Evolutionary conservation across 1,139 yeast genomes (phyloP), one percentile per base, ranked within the genome.

Genomic region (Sugiyamaella sp.): DNA sequence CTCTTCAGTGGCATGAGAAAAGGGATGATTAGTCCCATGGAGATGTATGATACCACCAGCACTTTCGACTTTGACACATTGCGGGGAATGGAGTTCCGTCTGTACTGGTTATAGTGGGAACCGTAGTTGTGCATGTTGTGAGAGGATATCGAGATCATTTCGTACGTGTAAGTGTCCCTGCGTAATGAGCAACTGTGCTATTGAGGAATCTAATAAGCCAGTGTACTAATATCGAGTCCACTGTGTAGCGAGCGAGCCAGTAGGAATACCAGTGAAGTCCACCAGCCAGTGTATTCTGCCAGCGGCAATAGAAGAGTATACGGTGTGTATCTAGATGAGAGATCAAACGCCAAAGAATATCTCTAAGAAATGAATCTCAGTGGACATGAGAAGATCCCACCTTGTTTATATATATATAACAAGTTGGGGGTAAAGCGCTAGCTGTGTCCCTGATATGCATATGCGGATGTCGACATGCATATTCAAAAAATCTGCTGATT

Each of bases 11-110:
- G 60, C 57, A 57, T 54, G n/a, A 52, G 46, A 38, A 57, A 57
- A 19, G 60, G 60, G n/a, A 57, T 52, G 14, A 57, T 50, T 43
- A 57, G 32, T 9, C 60, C 60, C 52, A 57, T 38, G 12, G 57
- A 48, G 29, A 57, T 49, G 33, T 57, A 57, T 17, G 57, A 56
- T n/a, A 54, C 52, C 19, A 57, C 52, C 43, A 53, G 21, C 10
- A 48, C 46, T 37, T 48, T 48, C 16, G 51, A 48, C 32, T 41
- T 48, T 10, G 51, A 38, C 4, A 29, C 35, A 19, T 17, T 14
- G 12, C 46, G 45, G 22, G 51, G 51, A 5, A 25, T 21, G 17
- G 21, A n/a, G 16, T 32, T 16, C 20, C 51, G 24, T 41, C 40
- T 40, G 19, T n/a, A n/a, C n/a, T 32, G 45, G 14, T 19, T 39